A percentile compares a stretch with the other conserved stretches of the same genome.
Conservation (phyloP, 2,329 filamentous ascomycete genomes). For the Madurella mycetomatis region DNA sequence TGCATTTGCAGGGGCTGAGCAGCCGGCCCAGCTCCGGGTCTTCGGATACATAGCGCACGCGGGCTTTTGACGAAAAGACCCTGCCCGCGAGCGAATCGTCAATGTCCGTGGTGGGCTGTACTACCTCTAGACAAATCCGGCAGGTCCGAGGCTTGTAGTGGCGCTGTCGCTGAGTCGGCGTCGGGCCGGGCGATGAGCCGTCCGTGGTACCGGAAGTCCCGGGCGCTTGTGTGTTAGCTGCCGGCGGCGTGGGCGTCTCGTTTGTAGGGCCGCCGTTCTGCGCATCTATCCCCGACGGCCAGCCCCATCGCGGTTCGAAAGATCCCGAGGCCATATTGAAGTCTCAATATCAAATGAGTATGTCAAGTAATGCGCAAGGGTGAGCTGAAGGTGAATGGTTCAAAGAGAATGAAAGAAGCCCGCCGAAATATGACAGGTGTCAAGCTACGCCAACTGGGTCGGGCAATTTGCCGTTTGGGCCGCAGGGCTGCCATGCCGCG, state of each 20-base stretch:
- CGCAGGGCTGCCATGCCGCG: not conserved
- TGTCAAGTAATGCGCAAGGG: not conserved
- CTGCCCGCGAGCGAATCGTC: conserved; percentile 32
- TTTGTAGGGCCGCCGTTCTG: not conserved
- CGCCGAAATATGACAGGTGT: conserved; percentile 18
- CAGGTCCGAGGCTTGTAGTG: conserved; percentile 72
- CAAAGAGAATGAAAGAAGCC: conserved; percentile 1
- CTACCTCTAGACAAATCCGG: conserved; percentile 79
- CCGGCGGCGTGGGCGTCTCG: not conserved
- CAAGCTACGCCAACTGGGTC: conserved; percentile 17
- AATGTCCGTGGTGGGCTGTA: conserved; percentile 45
- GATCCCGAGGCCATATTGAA: conserved; percentile 16
- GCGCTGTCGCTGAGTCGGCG: conserved; percentile 26
- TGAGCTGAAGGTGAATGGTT: not conserved
- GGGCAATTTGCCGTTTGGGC: conserved; percentile 7
- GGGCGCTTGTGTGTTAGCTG: conserved; percentile 7
- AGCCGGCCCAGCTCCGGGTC: conserved; percentile 71
- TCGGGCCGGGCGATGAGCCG: conserved; percentile 10
- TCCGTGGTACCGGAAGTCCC: conserved; percentile 4
- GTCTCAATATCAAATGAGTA: not conserved
- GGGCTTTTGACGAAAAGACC: conserved; percentile 30
- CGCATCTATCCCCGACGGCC: conserved; percentile 16
- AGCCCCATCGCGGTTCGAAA: conserved; percentile 18
- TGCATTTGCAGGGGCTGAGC: conserved; percentile 87
- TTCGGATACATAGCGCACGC: conserved; percentile 62